Conservation (phyloP, 2,329 filamentous ascomycete species). For the Truncatella angustata region DNA sequence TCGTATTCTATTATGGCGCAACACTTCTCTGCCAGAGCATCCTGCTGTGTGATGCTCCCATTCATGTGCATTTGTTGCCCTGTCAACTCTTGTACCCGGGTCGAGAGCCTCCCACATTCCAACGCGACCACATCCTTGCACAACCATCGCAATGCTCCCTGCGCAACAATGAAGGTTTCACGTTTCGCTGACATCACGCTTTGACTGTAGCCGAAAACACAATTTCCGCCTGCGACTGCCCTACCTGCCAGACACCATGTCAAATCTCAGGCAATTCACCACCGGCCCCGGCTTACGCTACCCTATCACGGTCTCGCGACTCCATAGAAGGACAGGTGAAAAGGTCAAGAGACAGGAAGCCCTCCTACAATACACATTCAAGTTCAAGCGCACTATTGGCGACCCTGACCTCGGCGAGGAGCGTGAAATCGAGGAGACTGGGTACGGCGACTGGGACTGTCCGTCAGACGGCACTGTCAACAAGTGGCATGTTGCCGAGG, state of each 20-base stretch:
- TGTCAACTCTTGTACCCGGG: no score
- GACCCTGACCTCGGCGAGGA: slow-evolving; percentile 60
- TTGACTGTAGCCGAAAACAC: background rate
- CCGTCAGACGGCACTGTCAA: slow-evolving; percentile 77
- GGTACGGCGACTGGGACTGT: slow-evolving; percentile 75
- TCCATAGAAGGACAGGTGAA: slow-evolving; percentile 76
- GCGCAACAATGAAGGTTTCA: no score
- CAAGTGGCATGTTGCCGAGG: slow-evolving; percentile 72
- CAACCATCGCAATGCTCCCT: no score
- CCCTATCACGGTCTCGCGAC: slow-evolving; percentile 86
- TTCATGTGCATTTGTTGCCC: no score
- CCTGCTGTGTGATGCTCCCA: no score
- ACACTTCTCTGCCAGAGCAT: background rate
- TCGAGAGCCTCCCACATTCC: no score
- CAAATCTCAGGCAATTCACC: slow-evolving; percentile 45
- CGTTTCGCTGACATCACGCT: no score
- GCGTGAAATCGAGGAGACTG: slow-evolving; percentile 67
- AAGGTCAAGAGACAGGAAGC: slow-evolving; percentile 71
- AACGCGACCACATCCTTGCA: no score
- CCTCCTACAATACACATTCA: slow-evolving; percentile 85
- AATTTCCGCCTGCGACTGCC: background rate
- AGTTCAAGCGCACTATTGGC: slow-evolving; percentile 73
- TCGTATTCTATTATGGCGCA: background rate
- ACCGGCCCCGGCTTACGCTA: slow-evolving; percentile 73
- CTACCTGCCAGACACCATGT: background rate